Percentiles rank a stretch among this genome's conserved stretches.
phyloP scores from a whole-genome alignment of 176 grass and related monocot species.

The Phoenix roebelenii region DNA sequence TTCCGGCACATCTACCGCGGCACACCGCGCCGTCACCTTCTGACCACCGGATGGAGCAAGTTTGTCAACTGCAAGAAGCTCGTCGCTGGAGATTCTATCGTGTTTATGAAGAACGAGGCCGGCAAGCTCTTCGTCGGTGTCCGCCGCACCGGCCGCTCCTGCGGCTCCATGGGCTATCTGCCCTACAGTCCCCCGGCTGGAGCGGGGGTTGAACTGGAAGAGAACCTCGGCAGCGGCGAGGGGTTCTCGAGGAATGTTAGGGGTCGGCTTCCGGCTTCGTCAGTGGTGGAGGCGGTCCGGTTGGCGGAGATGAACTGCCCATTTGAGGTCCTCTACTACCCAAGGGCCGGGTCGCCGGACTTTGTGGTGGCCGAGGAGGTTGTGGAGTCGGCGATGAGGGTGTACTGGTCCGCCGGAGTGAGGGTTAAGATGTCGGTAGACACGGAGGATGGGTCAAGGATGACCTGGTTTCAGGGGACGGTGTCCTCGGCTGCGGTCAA shows the following conservation, averaged over 20 bases:
- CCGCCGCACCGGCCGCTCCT: no score
- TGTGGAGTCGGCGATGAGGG: slow-evolving; percentile 26
- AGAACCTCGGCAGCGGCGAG: no score
- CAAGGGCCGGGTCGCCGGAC: slow-evolving; percentile 28
- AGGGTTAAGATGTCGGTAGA: slow-evolving; percentile 43
- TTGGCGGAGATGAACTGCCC: slow-evolving; percentile 24
- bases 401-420: slow-evolving; percentile 17
- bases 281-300: slow-evolving; percentile 32
- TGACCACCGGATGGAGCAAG: no score
- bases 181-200: no score
- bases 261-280: slow-evolving; percentile 25
- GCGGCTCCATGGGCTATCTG: no score
- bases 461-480: slow-evolving; percentile 26
- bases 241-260: slow-evolving; percentile 18
- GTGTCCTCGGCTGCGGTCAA: slow-evolving; percentile 17
- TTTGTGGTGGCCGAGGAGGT: slow-evolving; percentile 51
- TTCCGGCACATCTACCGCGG: no score
- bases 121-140: no score
- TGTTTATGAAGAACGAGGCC: no score
- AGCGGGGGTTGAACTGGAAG: no score
- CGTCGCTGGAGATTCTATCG: no score
- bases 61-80: no score
- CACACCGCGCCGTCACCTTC: no score
- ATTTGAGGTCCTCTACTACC: slow-evolving; percentile 54
- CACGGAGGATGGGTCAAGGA: slow-evolving; percentile 28